These are phyloP conservation scores for Striga hermonthica DNA, from an alignment of 305 asterid species.

Conservation along the genomic window DNA sequence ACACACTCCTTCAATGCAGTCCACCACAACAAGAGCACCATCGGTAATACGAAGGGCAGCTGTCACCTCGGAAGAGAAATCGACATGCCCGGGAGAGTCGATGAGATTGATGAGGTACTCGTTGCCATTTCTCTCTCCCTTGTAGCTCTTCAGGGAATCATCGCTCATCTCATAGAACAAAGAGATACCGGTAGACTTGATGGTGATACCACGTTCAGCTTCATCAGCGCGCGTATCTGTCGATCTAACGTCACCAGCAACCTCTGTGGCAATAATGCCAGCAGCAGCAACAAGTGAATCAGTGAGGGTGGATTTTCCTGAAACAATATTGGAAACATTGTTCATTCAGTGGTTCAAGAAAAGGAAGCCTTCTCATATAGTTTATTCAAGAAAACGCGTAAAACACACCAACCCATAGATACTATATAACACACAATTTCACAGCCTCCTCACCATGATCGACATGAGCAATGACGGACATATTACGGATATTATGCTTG, in stretches of 20 bases:
- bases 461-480: conserved; percentile 59
- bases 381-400: not conserved
- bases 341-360: not conserved
- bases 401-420: not conserved
- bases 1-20: conserved; percentile 21
- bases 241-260: conserved; percentile 32
- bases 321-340: not conserved
- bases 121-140: conserved; percentile 30
- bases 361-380: not conserved
- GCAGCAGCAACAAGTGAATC: conserved; percentile 21
- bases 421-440: not conserved
- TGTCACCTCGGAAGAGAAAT: conserved; percentile 32
- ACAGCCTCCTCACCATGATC: conserved; percentile 43
- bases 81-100: conserved; percentile 33
- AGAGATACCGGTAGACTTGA: conserved; percentile 32
- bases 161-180: conserved; percentile 28
- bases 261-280: conserved; percentile 24
- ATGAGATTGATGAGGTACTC: conserved; percentile 34
- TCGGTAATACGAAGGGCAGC: conserved; percentile 34
- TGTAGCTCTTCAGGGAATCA: conserved; percentile 21
- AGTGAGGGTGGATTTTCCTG: conserved; percentile 32
- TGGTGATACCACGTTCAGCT: conserved; percentile 32
- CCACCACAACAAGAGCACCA: conserved; percentile 32
- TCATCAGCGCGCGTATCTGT: conserved; percentile 29
- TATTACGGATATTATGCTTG: conserved; percentile 53